phyloP scores from a whole-genome alignment of 305 asterid genomes.

The Solanum aculeatissimum region DNA sequence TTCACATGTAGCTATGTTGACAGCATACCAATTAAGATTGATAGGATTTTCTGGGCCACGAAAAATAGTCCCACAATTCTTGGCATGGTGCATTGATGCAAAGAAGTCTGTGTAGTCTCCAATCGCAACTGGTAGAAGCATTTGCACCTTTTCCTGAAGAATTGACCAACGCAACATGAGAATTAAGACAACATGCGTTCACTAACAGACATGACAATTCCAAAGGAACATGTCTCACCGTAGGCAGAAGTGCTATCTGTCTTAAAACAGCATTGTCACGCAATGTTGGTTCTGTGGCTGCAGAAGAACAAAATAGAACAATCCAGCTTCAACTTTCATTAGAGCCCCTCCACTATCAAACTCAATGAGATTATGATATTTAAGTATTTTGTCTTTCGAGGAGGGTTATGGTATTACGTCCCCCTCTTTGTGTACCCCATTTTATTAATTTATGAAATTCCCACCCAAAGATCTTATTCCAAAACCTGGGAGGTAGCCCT shows the following conservation, averaged over 20 bases:
- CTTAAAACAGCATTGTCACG: slow-evolving; percentile 62
- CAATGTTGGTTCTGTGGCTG: slow-evolving; percentile 66
- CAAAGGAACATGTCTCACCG: slow-evolving; percentile 35
- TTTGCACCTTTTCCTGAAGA: slow-evolving; percentile 58
- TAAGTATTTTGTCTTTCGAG: neutral
- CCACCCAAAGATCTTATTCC: neutral
- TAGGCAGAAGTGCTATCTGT: slow-evolving; percentile 64
- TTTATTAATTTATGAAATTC: neutral
- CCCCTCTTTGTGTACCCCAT: neutral
- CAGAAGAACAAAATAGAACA: slow-evolving; percentile 14
- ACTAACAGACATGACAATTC: neutral
- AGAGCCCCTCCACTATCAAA: neutral
- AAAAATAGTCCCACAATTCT: slow-evolving; percentile 81
- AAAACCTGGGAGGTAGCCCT: neutral
- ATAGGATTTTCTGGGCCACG: slow-evolving; percentile 79
- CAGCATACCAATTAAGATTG: slow-evolving; percentile 65
- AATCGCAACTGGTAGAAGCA: slow-evolving; percentile 81
- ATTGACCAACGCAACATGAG: neutral
- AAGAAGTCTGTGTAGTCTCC: slow-evolving; percentile 97
- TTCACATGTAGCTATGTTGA: neutral
- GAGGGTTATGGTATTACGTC: neutral
- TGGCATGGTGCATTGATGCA: slow-evolving; percentile 88
- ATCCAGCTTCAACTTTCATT: neutral
- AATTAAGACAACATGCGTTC: neutral
- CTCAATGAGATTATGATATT: neutral